phyloP scores from a whole-genome alignment of 257 asterid genomes.

The Verbascum thapsus region DNA sequence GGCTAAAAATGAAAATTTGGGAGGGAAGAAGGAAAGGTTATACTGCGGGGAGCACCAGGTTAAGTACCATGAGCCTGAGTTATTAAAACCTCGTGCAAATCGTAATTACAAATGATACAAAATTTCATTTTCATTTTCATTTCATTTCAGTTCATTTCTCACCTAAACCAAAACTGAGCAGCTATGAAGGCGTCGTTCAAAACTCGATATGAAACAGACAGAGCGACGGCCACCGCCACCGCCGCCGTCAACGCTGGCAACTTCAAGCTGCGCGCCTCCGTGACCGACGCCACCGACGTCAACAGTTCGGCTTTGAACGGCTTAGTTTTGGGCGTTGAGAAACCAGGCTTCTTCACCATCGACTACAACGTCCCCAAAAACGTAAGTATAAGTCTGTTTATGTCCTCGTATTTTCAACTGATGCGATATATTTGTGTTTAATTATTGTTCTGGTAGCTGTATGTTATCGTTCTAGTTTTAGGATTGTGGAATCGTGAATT shows the following conservation, averaged over 20 bases:
- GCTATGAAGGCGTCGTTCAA: constrained; percentile 86
- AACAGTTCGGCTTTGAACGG: constrained; percentile 87
- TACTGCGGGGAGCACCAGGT: too few relatives aligned
- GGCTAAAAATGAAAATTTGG: too few relatives aligned
- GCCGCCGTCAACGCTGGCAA: constrained; percentile 86
- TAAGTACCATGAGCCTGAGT: too few relatives aligned
- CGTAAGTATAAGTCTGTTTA: constrained; percentile 34
- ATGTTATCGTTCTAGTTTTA: too few relatives aligned
- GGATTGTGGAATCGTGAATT: too few relatives aligned
- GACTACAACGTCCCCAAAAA: constrained; percentile 88
- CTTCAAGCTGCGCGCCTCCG: constrained; percentile 79
- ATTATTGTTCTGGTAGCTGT: neutral
- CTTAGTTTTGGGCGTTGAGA: constrained; percentile 70
- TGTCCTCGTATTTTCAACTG: neutral
- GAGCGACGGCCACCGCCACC: constrained; percentile 68
- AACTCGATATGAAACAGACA: constrained; percentile 74
- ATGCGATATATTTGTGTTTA: neutral
- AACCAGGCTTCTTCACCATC: constrained; percentile 84
- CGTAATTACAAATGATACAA: too few relatives aligned
- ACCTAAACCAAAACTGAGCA: too few relatives aligned
- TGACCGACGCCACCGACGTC: constrained; percentile 90
- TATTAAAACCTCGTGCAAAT: too few relatives aligned
- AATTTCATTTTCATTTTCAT: too few relatives aligned
- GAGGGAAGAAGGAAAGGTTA: too few relatives aligned
- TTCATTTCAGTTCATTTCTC: too few relatives aligned